Evolutionary conservation across 2,329 filamentous ascomycete species (phyloP), one percentile per base, ranked within the genome.

Genomic region (Exophiala sp.): DNA sequence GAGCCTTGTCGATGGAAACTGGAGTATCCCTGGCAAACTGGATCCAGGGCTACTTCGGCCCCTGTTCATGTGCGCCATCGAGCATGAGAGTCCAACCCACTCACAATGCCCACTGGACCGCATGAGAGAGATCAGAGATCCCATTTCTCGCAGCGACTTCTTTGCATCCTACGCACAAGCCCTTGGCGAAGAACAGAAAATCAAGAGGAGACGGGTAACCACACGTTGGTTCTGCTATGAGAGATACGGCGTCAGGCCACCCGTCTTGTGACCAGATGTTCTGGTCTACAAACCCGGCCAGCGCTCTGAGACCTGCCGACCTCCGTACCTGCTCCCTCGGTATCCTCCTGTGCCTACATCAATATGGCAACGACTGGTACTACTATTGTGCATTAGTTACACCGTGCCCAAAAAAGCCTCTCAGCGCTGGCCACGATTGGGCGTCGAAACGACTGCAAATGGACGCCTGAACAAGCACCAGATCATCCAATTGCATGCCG

Each of bases 31-130:
- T 35, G 33, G n/a, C 9, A 35, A 35, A 6, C 32, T 54, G 5
- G 40, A 41, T 40, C 11, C 47, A 7, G 52, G 40, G n/a, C 50
- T 41, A 20, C 18, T 55, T 24, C 52, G 52, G 5, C 47, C 52
- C 11, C 47, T 55, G 10, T 55, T 55, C 24, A 12, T 55, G 33
- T 52, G 44, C 29, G 52, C 52, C 14, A 51, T 55, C 41, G 52
- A 55, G 29, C 32, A 21, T 16, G 24, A 51, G 8, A 8, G 32
- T 12, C 12, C n/a, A 3, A 41, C 35, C 18, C 18, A 55, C 8
- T 24, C 48, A 14, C 5, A 38, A 11, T 55, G 47, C 47, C 47
- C 52, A 16, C 24, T 47, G 12, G 16, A 40, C 10, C 16, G 21
- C 7, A 8, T 55, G 20, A 29, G 42, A 20, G 14, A 44, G 24